Base-by-base conservation (phyloP, 805 yeast species). In the Ogataea methanolica region DNA sequence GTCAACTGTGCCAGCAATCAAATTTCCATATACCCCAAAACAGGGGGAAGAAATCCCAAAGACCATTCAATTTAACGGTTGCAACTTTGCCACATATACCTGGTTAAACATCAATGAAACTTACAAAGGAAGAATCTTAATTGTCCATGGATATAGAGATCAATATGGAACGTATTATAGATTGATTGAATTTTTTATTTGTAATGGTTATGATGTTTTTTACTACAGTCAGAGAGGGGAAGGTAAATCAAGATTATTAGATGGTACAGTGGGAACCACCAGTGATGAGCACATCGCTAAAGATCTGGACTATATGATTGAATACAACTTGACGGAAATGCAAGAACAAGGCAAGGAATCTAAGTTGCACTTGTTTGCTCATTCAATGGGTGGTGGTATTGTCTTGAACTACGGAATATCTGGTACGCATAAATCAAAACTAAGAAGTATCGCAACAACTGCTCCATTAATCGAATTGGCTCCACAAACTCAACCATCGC, bases 381-480 rank as follows among this genome's bases (percentile, higher is more conserved):
- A 82, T 54, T 85, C 90, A 9, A 85, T 87, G 91, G 96, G 96
- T 43, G 92, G 92, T 19, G 91, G 85, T 0, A 79, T 86, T 43
- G 70, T 69, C 0, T 66, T 86, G 48, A 83, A 82, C 62, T 85
- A 86, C 60, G 80, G 78, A 4, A 71, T 79, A 35, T 59, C 61
- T 33, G 91, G 91, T 2, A 75, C 69, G 49, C 66, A 73, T 57
- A 71, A 66, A 40, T 71, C 74, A 26, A 55, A 71, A 17, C 49
- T 86, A 23, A 65, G 69, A 33, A 79, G 79, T 0, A 72, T 78
- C 39, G 64, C 75, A 36, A 75, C 71, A 0, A 67, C 75, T 33
- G 89, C 82, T 1, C 95, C 96, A 1, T 71, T 83, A 51, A 70
- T 86, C 36, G 48, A 60, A 9, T 63, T 83, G 45, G 82, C 82